These are phyloP conservation scores for Emericellopsis cladophorae DNA, from an alignment of 2,329 filamentous ascomycete species.

Conservation along the genomic window DNA sequence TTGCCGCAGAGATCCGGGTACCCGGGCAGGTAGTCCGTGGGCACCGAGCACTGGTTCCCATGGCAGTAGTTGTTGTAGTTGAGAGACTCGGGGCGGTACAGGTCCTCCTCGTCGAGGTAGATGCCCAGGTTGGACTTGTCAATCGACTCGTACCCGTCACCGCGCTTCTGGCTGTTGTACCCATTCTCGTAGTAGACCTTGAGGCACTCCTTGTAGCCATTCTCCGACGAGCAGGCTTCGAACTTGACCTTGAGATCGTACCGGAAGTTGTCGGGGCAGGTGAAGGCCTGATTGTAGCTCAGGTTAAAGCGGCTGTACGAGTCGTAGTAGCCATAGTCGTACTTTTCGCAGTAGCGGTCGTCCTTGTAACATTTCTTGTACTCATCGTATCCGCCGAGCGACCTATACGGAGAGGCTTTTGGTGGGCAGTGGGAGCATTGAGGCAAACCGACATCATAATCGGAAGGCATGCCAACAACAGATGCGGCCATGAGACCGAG, in stretches of 20 bases:
- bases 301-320: not conserved
- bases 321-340: not conserved
- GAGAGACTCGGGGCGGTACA: not conserved
- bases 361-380: not conserved
- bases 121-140: slow-evolving; percentile 1
- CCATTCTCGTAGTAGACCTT: slow-evolving; percentile 1
- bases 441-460: too few species aligned
- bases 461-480: not conserved
- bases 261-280: slow-evolving; percentile 1
- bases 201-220: not conserved
- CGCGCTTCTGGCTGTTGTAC: not conserved
- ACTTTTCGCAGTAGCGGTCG: not conserved
- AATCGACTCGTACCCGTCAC: not conserved
- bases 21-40: slow-evolving; percentile 1
- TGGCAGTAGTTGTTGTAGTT: slow-evolving; percentile 4
- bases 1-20: slow-evolving; percentile 1
- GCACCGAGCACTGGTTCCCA: slow-evolving; percentile 1
- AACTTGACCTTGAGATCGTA: slow-evolving; percentile 1
- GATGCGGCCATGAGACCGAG: slow-evolving; percentile 1
- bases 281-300: not conserved
- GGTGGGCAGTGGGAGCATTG: not conserved
- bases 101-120: not conserved
- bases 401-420: too few species aligned
- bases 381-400: not conserved
- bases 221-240: not conserved